A percentile compares a stretch with the other conserved stretches of the same genome.
Evolutionary conservation across 768 basidiomycete species (phyloP).

Genomic region (Mycena haematopus): DNA sequence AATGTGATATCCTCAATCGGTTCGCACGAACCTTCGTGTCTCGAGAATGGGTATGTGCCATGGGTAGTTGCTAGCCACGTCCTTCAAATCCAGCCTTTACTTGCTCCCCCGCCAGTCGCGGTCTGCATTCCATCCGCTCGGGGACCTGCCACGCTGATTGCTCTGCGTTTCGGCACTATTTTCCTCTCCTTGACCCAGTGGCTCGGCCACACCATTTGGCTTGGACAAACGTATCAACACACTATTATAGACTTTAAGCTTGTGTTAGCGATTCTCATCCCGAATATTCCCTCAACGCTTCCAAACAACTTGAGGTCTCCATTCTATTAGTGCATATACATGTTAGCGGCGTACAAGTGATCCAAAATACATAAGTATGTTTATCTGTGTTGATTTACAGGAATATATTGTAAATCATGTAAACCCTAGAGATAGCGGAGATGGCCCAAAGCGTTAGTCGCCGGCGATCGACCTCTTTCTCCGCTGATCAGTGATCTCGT

Average conservation of each 20-base stretch:
- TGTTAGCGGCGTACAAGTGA: not conserved
- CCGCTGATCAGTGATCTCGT: too few relatives aligned
- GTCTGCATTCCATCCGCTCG: slow-evolving; percentile 13
- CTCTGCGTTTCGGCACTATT: slow-evolving; percentile 23
- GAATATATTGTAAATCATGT: too few relatives aligned
- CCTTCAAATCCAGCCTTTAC: not conserved
- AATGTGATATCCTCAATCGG: not conserved
- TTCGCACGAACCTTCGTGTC: not conserved
- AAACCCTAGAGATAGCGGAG: too few relatives aligned
- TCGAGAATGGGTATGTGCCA: not conserved
- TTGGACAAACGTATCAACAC: slow-evolving; percentile 51
- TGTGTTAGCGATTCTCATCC: slow-evolving; percentile 44
- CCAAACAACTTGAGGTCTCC: slow-evolving; percentile 57
- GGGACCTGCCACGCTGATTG: not conserved
- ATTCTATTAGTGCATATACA: slow-evolving; percentile 35
- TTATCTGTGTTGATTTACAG: too few relatives aligned
- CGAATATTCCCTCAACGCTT: slow-evolving; percentile 54
- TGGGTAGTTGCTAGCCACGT: not conserved
- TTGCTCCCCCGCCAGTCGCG: slow-evolving; percentile 9
- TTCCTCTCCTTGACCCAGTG: slow-evolving; percentile 40
- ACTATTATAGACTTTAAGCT: slow-evolving; percentile 46
- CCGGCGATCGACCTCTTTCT: too few relatives aligned
- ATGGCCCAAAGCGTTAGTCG: too few relatives aligned
- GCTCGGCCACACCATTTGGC: slow-evolving; percentile 40
- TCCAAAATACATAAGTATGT: slow-evolving; percentile 29